Evolutionary conservation across 768 basidiomycete genomes (phyloP), one percentile per base, ranked within the genome.

Genomic region (Mycena venus): DNA sequence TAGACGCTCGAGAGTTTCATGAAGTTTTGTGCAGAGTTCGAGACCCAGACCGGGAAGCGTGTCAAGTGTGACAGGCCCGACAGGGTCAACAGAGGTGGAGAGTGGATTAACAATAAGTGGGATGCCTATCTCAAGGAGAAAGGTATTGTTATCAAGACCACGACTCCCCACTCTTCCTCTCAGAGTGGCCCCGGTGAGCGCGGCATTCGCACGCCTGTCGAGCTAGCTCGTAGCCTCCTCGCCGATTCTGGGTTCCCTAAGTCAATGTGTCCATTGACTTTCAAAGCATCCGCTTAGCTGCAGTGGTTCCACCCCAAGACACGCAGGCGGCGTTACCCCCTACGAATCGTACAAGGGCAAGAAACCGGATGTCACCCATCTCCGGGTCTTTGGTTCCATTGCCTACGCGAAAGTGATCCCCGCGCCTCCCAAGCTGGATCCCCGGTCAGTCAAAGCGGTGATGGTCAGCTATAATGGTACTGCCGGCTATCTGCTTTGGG

Each of bases 121-220:
- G 10, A 25, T 0, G 21, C 34, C 21, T 68, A 38, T 21, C 40
- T 27, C 10, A n/a, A 21, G 10, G 55, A 1, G 2, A 38, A 27
- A 23, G 66, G 66, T 0, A 68, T 68, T 10, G 44, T 68, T 11
- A 23, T 68, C 29, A 75, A 84, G 59, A 74, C 69, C 0, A 83
- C 80, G 0, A 77, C 78, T 1, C 78, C 81, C 1, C 75, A 85
- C 72, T 78, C 81, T 0, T 83, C 81, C 3, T 49, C 79, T 1
- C 79, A 82, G 38, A 85, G 85, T 47, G 82, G 84, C 0, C 72
- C 80, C 0, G 82, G 78, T 0, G 82, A 86, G 62, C 76, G 78
- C 1, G 60, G 69, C 3, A 84, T 83, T 55, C 58, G 76, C 0
- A 82, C 81, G 0, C 67, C 84, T 2, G 51, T 82, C 17, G 81